These are phyloP conservation scores for Pseudofabraea citricarpa DNA, from an alignment of 2,329 filamentous ascomycete genomes.

Conservation along the genomic window DNA sequence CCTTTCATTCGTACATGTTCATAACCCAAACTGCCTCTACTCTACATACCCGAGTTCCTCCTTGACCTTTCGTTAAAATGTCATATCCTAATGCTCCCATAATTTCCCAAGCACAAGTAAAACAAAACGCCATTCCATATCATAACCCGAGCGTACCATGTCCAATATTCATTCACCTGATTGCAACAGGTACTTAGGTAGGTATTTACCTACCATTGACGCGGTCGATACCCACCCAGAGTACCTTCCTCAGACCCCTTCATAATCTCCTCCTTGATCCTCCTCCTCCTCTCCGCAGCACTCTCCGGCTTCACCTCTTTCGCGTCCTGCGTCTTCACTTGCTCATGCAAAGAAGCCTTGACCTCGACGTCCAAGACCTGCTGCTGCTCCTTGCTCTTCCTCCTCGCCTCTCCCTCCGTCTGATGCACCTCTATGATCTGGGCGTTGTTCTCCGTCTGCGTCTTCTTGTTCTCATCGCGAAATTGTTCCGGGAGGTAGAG, in stretches of 20 bases:
- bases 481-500: conserved; percentile 18
- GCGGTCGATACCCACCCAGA: conserved; percentile 44
- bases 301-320: conserved; percentile 15
- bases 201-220: conserved; percentile 45
- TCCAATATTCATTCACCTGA: no score
- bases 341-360: neutral
- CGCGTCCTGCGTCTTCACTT: conserved; percentile 2
- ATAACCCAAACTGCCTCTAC: no score
- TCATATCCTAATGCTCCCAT: no score
- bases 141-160: neutral
- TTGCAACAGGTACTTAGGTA: no score
- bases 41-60: no score
- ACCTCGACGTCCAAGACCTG: neutral
- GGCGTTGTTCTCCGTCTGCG: neutral
- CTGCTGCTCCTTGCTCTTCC: neutral
- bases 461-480: neutral
- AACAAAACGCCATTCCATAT: no score
- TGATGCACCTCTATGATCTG: neutral
- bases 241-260: conserved; percentile 34
- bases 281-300: conserved; percentile 39
- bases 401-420: neutral
- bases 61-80: no score
- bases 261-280: conserved; percentile 53
- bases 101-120: no score
- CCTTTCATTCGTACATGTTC: no score